phyloP scores from a whole-genome alignment of 352 stramenopile genomes.

The Peronosclerospora sorghi region DNA sequence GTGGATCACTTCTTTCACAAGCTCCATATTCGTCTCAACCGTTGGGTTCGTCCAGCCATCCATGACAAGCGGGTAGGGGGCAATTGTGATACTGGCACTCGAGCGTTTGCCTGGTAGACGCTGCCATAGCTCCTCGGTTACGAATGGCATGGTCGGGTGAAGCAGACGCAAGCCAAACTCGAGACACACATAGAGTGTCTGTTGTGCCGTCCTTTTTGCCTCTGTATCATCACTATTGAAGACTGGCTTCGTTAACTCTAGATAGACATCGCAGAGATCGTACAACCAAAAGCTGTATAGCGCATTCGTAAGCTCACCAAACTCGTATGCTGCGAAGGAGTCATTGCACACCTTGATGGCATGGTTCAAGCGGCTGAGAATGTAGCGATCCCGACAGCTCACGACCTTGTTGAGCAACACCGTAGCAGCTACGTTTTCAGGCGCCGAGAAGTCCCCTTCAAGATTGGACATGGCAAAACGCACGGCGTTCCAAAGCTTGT shows the following conservation, averaged over 20 bases:
- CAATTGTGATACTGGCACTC: conserved; percentile 65
- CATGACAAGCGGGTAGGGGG: conserved; percentile 62
- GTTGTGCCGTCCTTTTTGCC: conserved; percentile 66
- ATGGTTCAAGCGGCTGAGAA: conserved; percentile 72
- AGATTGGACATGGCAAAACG: conserved; percentile 97
- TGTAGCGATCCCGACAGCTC: conserved; percentile 62
- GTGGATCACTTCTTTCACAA: conserved; percentile 92
- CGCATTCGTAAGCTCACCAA: conserved; percentile 90
- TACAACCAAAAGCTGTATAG: conserved; percentile 98
- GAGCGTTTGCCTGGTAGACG: conserved; percentile 64
- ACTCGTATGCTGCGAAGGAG: conserved; percentile 90
- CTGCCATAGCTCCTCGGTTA: conserved; percentile 92
- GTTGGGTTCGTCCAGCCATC: conserved; percentile 79
- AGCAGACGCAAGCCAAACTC: conserved; percentile 85
- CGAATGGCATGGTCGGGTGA: conserved; percentile 97
- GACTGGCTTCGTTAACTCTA: conserved; percentile 99
- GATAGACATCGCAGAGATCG: conserved; percentile 98
- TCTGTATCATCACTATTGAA: conserved; percentile 72
- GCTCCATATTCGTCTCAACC: conserved; percentile 88
- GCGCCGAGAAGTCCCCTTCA: conserved; percentile 51
- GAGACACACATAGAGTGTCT: conserved; percentile 80
- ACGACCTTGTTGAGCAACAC: conserved; percentile 61
- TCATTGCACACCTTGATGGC: conserved; percentile 68
- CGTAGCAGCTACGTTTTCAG: conserved; percentile 41
- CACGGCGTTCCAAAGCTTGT: conserved; percentile 99